Evolutionary conservation across 768 basidiomycete species (phyloP).

Genomic region (Collybiopsis luxurians): DNA sequence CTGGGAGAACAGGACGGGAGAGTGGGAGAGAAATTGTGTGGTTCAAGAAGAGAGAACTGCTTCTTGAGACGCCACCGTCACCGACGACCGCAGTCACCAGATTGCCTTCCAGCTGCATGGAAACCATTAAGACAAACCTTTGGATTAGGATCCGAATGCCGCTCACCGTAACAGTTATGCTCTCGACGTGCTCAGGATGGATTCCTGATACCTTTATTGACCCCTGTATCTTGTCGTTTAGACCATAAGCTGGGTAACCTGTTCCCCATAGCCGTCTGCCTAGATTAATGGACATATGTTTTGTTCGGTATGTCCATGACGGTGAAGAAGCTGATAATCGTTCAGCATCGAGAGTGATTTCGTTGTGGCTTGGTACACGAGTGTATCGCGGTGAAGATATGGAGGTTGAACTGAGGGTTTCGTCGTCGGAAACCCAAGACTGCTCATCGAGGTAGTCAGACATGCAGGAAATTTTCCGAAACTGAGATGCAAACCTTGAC

Average conservation of each 20-base stretch:
- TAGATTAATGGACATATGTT: conserved; percentile 2
- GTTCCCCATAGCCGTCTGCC: conserved; percentile 4
- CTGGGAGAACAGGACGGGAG: background rate
- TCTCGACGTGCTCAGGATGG: background rate
- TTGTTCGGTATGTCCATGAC: conserved; percentile 2
- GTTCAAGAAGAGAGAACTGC: background rate
- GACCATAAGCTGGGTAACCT: conserved; percentile 1
- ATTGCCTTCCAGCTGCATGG: background rate
- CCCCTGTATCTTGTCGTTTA: conserved; percentile 1
- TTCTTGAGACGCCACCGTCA: conserved; percentile 1
- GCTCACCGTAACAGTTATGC: background rate
- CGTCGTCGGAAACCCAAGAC: background rate
- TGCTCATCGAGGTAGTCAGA: background rate
- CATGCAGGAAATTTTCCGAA: background rate
- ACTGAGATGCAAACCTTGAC: background rate
- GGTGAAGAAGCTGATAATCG: background rate
- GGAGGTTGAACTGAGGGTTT: background rate
- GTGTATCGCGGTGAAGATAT: conserved; percentile 1
- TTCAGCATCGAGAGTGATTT: background rate
- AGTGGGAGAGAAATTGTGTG: background rate
- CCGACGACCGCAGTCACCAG: background rate
- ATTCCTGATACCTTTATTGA: background rate
- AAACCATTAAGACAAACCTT: background rate
- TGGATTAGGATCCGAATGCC: background rate
- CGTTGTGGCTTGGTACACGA: background rate